These are phyloP conservation scores for Fusarium sp. DNA, from an alignment of 2,329 filamentous ascomycete species.

Conservation along the genomic window DNA sequence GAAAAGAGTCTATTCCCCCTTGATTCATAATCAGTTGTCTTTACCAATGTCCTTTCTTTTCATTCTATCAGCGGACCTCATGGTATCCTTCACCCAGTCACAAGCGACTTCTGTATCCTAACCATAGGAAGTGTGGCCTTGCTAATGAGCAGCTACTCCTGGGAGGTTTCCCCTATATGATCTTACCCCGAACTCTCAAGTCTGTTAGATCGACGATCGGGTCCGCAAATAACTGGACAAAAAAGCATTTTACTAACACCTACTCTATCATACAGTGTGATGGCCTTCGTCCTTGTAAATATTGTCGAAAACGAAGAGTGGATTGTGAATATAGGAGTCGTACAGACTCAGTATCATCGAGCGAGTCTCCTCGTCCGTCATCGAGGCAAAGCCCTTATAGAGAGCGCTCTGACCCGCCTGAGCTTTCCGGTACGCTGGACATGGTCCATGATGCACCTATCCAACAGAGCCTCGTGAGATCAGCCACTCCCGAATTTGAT, in stretches of 20 bases:
- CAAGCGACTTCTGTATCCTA: background rate
- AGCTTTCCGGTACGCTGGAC: background rate
- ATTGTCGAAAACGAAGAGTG: slow-evolving; percentile 57
- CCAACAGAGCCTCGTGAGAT: background rate
- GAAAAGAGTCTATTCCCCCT: slow-evolving; percentile 24
- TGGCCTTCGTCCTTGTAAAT: slow-evolving; percentile 64
- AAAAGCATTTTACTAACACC: background rate
- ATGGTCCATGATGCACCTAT: background rate
- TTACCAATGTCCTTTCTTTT: background rate
- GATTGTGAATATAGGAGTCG: slow-evolving; percentile 10
- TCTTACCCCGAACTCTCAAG: background rate
- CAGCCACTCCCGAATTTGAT: background rate
- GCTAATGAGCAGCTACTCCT: background rate
- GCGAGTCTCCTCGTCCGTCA: background rate
- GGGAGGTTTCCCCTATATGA: too few species aligned
- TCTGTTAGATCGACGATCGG: background rate
- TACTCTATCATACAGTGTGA: slow-evolving; percentile 58
- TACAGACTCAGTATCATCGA: background rate
- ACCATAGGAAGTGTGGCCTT: too few species aligned
- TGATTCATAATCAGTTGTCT: background rate
- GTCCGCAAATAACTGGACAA: background rate
- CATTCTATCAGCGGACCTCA: background rate
- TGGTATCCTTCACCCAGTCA: background rate
- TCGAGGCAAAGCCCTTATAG: background rate
- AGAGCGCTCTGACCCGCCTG: background rate